Evolutionary conservation across 75 land plant species (phyloP).

Genomic region (Chamaecyparis obtusa): DNA sequence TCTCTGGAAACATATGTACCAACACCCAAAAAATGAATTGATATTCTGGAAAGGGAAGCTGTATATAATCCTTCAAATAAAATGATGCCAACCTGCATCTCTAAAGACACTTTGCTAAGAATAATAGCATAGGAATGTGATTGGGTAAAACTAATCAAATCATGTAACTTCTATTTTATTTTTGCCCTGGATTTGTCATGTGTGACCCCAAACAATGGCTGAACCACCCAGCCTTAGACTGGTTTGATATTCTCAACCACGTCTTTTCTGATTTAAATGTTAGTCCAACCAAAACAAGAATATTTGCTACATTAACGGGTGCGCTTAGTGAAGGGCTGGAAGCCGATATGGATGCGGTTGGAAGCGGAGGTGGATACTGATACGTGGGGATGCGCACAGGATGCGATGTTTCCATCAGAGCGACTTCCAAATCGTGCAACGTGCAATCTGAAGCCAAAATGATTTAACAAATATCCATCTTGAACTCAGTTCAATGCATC

Average conservation of each 20-base stretch:
- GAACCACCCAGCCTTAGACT: background rate
- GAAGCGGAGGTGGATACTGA: too few species aligned
- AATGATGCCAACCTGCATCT: background rate
- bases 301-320: too few species aligned
- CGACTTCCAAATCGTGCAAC: too few species aligned
- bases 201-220: background rate
- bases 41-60: background rate
- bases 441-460: too few species aligned
- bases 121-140: background rate
- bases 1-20: background rate
- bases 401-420: too few species aligned
- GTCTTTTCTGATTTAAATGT: background rate
- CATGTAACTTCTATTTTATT: background rate
- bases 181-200: background rate
- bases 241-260: background rate
- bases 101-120: background rate
- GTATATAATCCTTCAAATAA: background rate
- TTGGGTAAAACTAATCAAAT: background rate
- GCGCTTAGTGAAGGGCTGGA: too few species aligned
- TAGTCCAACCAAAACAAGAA: background rate
- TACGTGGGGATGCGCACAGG: too few species aligned
- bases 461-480: too few species aligned
- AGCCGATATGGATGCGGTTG: too few species aligned
- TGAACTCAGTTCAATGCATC: too few species aligned
- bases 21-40: background rate